Evolutionary conservation across 129 eudicot species (phyloP), one percentile per base, ranked within the genome.

Genomic region (Dittrichia graveolens): DNA sequence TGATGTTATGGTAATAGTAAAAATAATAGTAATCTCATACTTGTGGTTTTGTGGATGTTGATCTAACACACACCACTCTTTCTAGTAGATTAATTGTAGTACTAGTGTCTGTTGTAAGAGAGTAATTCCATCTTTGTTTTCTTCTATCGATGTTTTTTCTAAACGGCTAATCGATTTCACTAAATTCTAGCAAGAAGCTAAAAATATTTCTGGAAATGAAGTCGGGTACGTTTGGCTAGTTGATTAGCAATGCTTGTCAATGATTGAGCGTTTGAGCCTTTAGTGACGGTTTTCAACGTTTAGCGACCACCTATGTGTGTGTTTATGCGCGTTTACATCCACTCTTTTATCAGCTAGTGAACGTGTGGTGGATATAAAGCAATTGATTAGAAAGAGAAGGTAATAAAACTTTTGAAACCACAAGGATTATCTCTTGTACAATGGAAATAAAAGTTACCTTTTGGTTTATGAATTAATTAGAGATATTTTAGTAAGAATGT

Each of bases 311-410:
- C 38, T 38, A 50, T 68, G 73, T 50, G 38, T 48, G 60, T n/a
- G n/a, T n/a, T n/a, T 48, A 67, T 38, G 50, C 15, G 50, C 10
- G 8, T 41, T 41, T 63, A 42, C 50, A 42, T 41, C 40, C 15
- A 55, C 15, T 69, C 40, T 42, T 56, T 37, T 42, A 42, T 24
- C 52, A 56, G 14, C 40, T 19, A 46, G 0, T 34, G 57, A 46
- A 71, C 10, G 40, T 74, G 78, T 50, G 71, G 71, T 19, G 54
- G 31, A 12, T 42, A 52, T 74, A 49, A 57, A 59, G 37, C 49
- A 69, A 37, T 38, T 7, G 1, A 18, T 39, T 7, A 18, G 2
- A 74, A 62, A 50, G 44, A 7, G n/a, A n/a, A n/a, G n/a, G 47
- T 68, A 31, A 4, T 48, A 8, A 6, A 8, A 10, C n/a, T 34